Base-by-base conservation (phyloP, 345 rosid genomes). In the Gynandropsis gynandra region DNA sequence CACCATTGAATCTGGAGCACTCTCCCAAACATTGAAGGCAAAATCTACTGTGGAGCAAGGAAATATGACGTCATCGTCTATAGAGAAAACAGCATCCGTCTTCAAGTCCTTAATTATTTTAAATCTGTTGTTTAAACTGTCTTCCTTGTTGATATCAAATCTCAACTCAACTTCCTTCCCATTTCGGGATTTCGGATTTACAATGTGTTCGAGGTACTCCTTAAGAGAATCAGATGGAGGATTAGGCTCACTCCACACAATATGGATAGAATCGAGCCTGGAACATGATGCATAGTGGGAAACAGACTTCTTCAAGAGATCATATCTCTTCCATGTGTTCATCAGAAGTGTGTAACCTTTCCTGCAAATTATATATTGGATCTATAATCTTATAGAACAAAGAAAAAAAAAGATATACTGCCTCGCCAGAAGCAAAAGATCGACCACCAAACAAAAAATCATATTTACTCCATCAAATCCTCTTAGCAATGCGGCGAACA, bases 301-400 rank as follows among this genome's bases (percentile, higher is more conserved):
- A 60, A 90, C 71, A 16, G 96, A 90, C 63, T 79, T 70, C 85
- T 82, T 84, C 65, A 90, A 62, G 13, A 90, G 83, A 77, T 87
- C 92, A 15, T 90, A 72, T 82, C 95, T 80, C 76, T 87, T 90
- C 98, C 98, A 90, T 1, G 98, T 90, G 71, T 90, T 87, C 67
- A 90, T 84, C 50, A 90, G 12, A 63, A 87, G 74, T 16, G 95
- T 70, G 59, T 82, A 90, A 46, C 95, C 80, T 69, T 80, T 82
- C 74, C 98, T 90, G 80, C 18, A 50, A 6, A 42, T 19, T 38
- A 41, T 29, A 47, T 4, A 20, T 49, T 20, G 17, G 29, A 24
- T 24, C 29, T 5, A 5, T 24, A 2, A 24, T 5, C 5, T 5
- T 24, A 24, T 24, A 24, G 29, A 24, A 9, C 3, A 31, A 0